Conservation (phyloP, 2,329 filamentous ascomycete species). For the Diaporthe capsici region DNA sequence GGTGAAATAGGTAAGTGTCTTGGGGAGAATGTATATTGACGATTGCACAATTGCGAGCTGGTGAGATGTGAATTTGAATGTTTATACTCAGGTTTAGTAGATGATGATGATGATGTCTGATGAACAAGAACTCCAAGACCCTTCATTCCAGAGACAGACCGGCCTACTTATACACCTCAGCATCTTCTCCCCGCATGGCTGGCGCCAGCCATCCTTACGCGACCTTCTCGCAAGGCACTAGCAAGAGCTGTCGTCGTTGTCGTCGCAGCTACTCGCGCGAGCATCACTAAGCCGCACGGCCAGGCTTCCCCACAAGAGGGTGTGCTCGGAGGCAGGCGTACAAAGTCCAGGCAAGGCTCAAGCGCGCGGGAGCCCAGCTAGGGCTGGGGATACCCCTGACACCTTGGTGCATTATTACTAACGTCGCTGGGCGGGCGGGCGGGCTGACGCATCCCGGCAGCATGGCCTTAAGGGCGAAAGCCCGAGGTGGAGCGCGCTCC, state of each 20-base stretch:
- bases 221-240: slow-evolving; percentile 6
- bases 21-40: not conserved
- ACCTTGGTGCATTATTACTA: not conserved
- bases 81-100: not conserved
- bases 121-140: slow-evolving; percentile 16
- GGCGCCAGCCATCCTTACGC: not conserved
- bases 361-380: slow-evolving; percentile 2
- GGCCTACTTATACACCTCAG: slow-evolving; percentile 20
- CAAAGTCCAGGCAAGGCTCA: not conserved
- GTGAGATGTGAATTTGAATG: not conserved
- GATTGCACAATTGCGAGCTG: not conserved
- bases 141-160: not conserved
- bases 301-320: not conserved
- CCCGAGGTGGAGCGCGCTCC: not conserved
- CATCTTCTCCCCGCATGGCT: not conserved
- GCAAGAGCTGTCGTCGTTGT: not conserved
- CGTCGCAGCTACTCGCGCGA: not conserved
- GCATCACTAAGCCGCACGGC: slow-evolving; percentile 23
- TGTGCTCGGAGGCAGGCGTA: not conserved
- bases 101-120: slow-evolving; percentile 24
- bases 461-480: not conserved
- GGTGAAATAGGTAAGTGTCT: not conserved
- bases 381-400: not conserved
- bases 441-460: not conserved
- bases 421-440: not conserved